Conservation (phyloP, 306 rosid species). For the Ormosia emarginata region DNA sequence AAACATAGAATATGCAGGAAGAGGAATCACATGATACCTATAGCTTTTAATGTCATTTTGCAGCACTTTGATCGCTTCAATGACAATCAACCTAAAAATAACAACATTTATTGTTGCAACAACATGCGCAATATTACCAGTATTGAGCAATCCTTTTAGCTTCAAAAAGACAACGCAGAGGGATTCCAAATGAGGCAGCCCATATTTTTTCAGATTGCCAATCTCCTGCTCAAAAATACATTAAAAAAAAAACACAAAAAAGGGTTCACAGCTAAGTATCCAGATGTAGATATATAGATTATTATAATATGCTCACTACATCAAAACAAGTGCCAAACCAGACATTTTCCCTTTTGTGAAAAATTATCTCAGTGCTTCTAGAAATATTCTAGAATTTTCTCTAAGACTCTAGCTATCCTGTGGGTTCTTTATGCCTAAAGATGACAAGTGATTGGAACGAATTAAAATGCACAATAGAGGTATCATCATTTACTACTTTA, state of each 20-base stretch:
- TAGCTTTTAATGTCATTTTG: slow-evolving; percentile 59
- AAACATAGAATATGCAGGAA: slow-evolving; percentile 7
- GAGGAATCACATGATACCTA: slow-evolving; percentile 51
- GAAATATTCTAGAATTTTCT: slow-evolving; percentile 79
- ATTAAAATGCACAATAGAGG: no score
- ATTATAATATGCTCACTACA: slow-evolving; percentile 11
- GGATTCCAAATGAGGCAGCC: slow-evolving; percentile 88
- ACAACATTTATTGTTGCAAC: slow-evolving; percentile 97
- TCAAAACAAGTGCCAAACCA: slow-evolving; percentile 22
- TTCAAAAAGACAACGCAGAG: slow-evolving; percentile 94
- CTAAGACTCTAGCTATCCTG: slow-evolving; percentile 91
- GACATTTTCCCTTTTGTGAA: slow-evolving; percentile 79
- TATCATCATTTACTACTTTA: no score
- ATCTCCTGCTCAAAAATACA: slow-evolving; percentile 58
- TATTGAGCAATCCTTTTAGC: slow-evolving; percentile 99
- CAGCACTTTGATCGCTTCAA: slow-evolving; percentile 96
- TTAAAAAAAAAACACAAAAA: neutral
- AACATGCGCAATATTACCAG: slow-evolving; percentile 98
- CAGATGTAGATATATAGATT: neutral
- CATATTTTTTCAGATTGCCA: slow-evolving; percentile 84
- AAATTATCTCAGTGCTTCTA: slow-evolving; percentile 75
- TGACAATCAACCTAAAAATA: slow-evolving; percentile 95
- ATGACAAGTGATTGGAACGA: no score
- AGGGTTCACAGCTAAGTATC: neutral
- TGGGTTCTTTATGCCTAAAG: slow-evolving; percentile 93